Conservation (phyloP, 108 stramenopile species). For the Fistulifera solaris region DNA sequence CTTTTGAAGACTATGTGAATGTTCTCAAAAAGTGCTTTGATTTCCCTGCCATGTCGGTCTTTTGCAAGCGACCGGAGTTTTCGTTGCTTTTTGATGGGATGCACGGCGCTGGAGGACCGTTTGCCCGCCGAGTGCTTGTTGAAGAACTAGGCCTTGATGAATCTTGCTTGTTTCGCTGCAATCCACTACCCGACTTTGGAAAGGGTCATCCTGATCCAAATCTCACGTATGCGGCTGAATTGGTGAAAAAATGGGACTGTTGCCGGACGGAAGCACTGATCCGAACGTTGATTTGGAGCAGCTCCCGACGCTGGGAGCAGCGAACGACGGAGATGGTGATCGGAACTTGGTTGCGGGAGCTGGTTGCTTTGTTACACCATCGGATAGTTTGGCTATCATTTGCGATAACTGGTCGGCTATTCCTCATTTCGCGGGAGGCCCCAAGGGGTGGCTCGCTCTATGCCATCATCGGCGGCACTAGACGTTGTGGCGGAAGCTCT, state of each 20-base stretch:
- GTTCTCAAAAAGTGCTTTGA: slow-evolving; percentile 91
- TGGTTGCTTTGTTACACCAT: slow-evolving; percentile 97
- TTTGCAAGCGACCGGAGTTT: slow-evolving; percentile 73
- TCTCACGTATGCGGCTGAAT: slow-evolving; percentile 91
- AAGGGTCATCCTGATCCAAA: slow-evolving; percentile 98
- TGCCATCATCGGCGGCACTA: slow-evolving; percentile 96
- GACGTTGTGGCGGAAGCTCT: slow-evolving; percentile 89
- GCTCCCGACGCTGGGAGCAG: slow-evolving; percentile 87
- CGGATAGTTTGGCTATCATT: slow-evolving; percentile 95
- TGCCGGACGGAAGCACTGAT: slow-evolving; percentile 69
- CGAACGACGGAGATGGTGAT: slow-evolving; percentile 99
- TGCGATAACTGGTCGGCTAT: slow-evolving; percentile 94
- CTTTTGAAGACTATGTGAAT: slow-evolving; percentile 73
- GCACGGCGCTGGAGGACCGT: slow-evolving; percentile 98
- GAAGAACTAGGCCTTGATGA: slow-evolving; percentile 79
- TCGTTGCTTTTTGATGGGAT: slow-evolving; percentile 94
- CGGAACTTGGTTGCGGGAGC: slow-evolving; percentile 97
- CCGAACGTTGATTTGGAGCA: slow-evolving; percentile 16
- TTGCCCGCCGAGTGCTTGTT: slow-evolving; percentile 83
- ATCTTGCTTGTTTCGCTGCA: slow-evolving; percentile 67
- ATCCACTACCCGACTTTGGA: slow-evolving; percentile 93
- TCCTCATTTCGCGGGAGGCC: slow-evolving; percentile 93
- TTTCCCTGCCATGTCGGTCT: slow-evolving; percentile 68
- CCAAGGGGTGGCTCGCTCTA: slow-evolving; percentile 95
- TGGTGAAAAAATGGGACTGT: slow-evolving; percentile 89